phyloP scores from a whole-genome alignment of 2,329 filamentous ascomycete species.

The Eurotiales sp. region DNA sequence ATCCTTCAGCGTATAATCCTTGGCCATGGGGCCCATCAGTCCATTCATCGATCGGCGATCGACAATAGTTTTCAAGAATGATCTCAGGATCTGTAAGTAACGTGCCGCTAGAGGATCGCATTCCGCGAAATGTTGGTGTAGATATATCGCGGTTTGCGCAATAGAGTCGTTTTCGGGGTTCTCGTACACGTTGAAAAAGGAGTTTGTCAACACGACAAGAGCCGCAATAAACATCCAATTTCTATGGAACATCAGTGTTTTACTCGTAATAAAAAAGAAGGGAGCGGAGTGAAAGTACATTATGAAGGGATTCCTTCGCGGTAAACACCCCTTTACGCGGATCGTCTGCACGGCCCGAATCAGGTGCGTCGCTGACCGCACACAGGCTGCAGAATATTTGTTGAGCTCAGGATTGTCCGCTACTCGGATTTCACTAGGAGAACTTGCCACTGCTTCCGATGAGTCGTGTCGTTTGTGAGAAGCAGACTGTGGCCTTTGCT shows the following conservation, averaged over 20 bases:
- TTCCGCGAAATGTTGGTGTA: constrained; percentile 49
- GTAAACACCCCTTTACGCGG: constrained; percentile 44
- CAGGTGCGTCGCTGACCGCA: constrained; percentile 50
- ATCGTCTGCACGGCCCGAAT: constrained; percentile 48
- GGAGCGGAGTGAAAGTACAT: constrained; percentile 41
- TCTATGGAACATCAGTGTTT: constrained; percentile 29
- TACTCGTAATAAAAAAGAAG: neutral
- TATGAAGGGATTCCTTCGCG: constrained; percentile 54
- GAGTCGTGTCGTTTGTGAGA: constrained; percentile 4
- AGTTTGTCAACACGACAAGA: constrained; percentile 55
- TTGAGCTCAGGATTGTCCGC: constrained; percentile 17
- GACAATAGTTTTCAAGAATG: constrained; percentile 39
- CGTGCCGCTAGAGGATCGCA: constrained; percentile 50
- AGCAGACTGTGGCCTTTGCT: neutral
- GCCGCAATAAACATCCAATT: constrained; percentile 56
- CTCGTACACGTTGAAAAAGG: constrained; percentile 50
- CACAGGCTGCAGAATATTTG: constrained; percentile 49
- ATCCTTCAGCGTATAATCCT: constrained; percentile 10
- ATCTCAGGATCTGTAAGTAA: constrained; percentile 49
- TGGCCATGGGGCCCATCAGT: neutral
- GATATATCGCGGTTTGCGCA: constrained; percentile 42
- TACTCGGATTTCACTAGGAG: constrained; percentile 16
- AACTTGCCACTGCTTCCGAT: constrained; percentile 17
- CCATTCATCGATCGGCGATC: constrained; percentile 12
- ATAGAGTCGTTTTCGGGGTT: constrained; percentile 46